Evolutionary conservation across 371 early-diverging fungal genomes (phyloP), one percentile per base, ranked within the genome.

Genomic region (Haplosporangium sp.): DNA sequence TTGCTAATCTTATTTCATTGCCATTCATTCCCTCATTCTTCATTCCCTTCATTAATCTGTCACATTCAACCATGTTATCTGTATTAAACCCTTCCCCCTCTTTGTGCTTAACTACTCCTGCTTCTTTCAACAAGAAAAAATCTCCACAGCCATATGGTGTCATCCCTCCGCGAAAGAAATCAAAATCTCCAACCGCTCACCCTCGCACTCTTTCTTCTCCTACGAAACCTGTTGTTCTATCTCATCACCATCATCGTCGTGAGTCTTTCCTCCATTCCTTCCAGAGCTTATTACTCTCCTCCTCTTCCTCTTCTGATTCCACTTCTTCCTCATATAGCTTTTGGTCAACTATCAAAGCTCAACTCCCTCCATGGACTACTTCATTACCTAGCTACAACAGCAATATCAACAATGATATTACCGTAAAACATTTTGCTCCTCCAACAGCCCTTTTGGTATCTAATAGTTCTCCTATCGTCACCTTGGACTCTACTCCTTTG

Each of bases 111-210:
- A 65, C 4, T 53, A 59, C 19, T 48, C 69, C 66, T 64, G 76
- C 67, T 59, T 63, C 69, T 34, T 76, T 37, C 35, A 19, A 55
- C 82, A 86, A 27, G 83, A 81, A 86, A 55, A 79, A 84, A 40
- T 83, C 84, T 4, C 85, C 88, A 34, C 84, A 88, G 71, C 89
- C 89, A 13, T 88, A 90, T 69, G 90, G 88, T 37, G 83, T 83
- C 44, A 88, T 88, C 63, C 88, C 88, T 37, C 87, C 85, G 5
- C 65, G 84, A 38, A 61, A 76, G 44, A 85, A 84, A 59, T 65
- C 63, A 27, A 27, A 67, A n/a, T 50, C 52, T 20, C 17, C 52
- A 27, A 17, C 67, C 13, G 42, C 45, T 34, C 19, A 45, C 13
- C 3, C 47, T 13, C 0, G 39, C 17, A 47, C 69, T 2, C 53